Base-by-base conservation (phyloP, 1,284 basidiomycete species). In the Ustilago vetiveriae region DNA sequence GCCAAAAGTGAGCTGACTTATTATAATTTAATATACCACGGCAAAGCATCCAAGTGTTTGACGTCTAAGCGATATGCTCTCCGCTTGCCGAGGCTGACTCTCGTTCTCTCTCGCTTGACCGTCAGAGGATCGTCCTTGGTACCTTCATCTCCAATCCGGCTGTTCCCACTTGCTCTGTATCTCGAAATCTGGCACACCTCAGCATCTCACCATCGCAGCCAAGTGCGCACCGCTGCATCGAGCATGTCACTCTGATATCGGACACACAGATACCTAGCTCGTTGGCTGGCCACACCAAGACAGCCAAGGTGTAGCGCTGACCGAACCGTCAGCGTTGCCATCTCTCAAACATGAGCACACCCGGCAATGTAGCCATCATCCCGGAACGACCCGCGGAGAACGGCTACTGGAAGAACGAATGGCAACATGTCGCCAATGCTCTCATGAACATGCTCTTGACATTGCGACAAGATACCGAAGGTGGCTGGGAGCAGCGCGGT, bases 341-440 rank as follows among this genome's bases (percentile, higher is more conserved):
- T n/a, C n/a, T n/a, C n/a, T n/a, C n/a, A n/a, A n/a, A n/a, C 14
- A 69, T 69, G 66, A 44, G 37, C 33, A 59, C 66, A 10, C 33
- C 54, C 23, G 55, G 43, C 14, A 57, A 52, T 16, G 33, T 55
- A 11, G 59, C 66, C 36, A 54, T 69, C 48, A 69, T 69, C 29
- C 66, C 67, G 1, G 62, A 70, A 44, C 60, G 67, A 0, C 67
- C 67, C 29, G 67, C 67, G 24, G 52, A 60, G 21, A 70, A 60
- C 3, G 60, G 56, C 19, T 70, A 70, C 38, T 65, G 56, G 62
- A 56, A 56, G 36, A 57, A 60, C 42, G 62, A 65, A 13, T 65
- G 53, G 49, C 52, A 62, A 35, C 17, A 50, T 35, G 39, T 51
- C 27, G 44, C 48, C 9, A 57, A 70, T 29, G 43, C 65, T 16